Base-by-base conservation (phyloP, 192 early-diverging fungal species). In the Backusella circina region DNA sequence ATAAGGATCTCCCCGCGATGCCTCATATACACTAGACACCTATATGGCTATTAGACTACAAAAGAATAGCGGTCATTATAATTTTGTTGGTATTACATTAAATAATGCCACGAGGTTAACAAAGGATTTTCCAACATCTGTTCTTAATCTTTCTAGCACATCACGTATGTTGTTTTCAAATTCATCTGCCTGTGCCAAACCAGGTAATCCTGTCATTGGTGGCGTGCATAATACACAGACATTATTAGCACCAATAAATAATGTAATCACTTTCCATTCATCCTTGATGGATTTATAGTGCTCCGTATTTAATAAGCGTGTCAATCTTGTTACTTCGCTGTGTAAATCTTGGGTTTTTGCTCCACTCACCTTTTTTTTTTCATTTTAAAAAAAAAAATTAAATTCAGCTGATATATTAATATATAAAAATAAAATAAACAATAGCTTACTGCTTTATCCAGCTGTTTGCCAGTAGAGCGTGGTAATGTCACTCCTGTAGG, bases 201-300 rank as follows among this genome's bases (percentile, higher is more conserved):
- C 70, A 4, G 82, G 82, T 9, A 83, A 65, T 30, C 61, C 16
- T 5, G 71, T 75, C n/a, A 72, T 67, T 2, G 74, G 78, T 21
- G 73, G 61, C 2, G 71, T 75, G 73, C 86, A 88, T 15, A 83
- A 74, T 0, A 77, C 75, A 78, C 87, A 88, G 38, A 88, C 74
- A 51, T 88, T 88, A 70, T 88, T 88, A 64, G 87, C 87, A 10
- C 87, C 87, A 65, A 88, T 84, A 67, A 88, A 85, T 51, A 88
- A 44, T 2, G 87, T 88, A 12, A 83, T 79, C 18, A 88, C 8
- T 57, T 88, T 88, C 87, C 87, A 88, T 54, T 82, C 82, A 10
- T 85, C 64, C 21, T 78, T 80, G 31, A 83, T 65, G 9, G 66
- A 70, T 44, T 69, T 64, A 57, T 87, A 88, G 33, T 77, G 71